phyloP scores from a whole-genome alignment of 768 basidiomycete genomes.

The Dioszegia crocea region DNA sequence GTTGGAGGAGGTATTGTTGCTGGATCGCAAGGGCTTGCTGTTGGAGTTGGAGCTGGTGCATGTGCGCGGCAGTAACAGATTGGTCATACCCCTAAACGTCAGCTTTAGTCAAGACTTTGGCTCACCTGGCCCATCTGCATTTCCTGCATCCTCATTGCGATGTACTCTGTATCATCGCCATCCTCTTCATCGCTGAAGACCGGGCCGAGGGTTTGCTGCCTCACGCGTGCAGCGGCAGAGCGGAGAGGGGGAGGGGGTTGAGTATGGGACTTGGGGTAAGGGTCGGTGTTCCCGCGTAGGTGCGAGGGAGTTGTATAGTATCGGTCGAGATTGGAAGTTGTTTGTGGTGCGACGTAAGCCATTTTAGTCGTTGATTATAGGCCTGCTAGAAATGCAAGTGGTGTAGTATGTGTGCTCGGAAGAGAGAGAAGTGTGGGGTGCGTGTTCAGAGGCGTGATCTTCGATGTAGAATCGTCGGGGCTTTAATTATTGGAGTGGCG shows the following conservation, averaged over 20 bases:
- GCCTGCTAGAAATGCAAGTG: not conserved
- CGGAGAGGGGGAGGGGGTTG: slow-evolving; percentile 2
- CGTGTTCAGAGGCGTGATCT: too few relatives aligned
- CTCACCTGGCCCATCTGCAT: slow-evolving; percentile 1
- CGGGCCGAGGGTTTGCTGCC: slow-evolving; percentile 33
- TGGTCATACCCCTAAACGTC: not conserved
- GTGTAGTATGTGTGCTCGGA: too few relatives aligned
- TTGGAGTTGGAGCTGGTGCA: slow-evolving; percentile 15
- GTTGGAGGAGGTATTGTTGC: slow-evolving; percentile 13
- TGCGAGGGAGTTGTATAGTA: not conserved
- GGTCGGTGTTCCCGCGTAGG: too few relatives aligned
- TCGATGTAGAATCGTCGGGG: too few relatives aligned
- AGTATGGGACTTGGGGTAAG: not conserved
- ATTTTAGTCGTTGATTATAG: not conserved
- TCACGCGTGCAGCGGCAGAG: not conserved
- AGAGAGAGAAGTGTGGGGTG: too few relatives aligned
- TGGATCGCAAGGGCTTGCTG: slow-evolving; percentile 16
- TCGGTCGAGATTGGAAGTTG: not conserved
- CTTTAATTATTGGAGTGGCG: too few relatives aligned
- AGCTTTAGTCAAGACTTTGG: not conserved
- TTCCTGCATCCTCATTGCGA: slow-evolving; percentile 32
- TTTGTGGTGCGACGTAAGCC: not conserved
- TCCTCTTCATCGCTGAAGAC: slow-evolving; percentile 39
- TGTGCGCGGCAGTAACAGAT: slow-evolving; percentile 13
- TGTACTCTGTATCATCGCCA: slow-evolving; percentile 37